A percentile compares a stretch with the other conserved stretches of the same genome.
Evolutionary conservation across 1,139 yeast genomes (phyloP).

Genomic region (Sporopachydermia cereana): DNA sequence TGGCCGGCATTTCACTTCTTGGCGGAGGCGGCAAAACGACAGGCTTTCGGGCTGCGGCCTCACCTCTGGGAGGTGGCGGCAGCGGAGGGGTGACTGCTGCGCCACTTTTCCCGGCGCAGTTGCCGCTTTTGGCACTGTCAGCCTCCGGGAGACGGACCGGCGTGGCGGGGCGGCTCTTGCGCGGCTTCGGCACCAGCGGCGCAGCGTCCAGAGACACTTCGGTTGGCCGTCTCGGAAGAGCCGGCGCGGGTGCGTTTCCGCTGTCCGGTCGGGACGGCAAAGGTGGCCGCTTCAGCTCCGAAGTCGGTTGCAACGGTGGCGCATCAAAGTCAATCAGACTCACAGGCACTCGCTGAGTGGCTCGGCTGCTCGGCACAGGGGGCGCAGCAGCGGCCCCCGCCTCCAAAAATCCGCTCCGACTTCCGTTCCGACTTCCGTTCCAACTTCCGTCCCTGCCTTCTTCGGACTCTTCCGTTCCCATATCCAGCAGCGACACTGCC

Average conservation of each 20-base stretch:
- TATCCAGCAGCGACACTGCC: neutral
- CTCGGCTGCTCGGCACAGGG: neutral
- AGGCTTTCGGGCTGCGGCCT: too few species aligned
- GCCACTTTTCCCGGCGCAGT: neutral
- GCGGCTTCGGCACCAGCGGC: conserved; percentile 1
- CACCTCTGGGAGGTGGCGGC: neutral
- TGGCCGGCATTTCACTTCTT: neutral
- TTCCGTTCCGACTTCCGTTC: neutral
- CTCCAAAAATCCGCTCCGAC: neutral
- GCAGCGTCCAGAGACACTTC: neutral
- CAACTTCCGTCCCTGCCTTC: neutral
- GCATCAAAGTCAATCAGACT: conserved; percentile 9
- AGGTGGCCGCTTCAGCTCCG: neutral
- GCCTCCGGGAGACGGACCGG: neutral
- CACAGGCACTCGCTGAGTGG: neutral
- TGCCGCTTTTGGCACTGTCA: neutral
- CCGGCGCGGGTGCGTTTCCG: neutral
- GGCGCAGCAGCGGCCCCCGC: conserved; percentile 3
- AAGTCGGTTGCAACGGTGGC: conserved; percentile 4
- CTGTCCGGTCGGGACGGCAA: conserved; percentile 1
- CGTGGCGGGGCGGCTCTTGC: neutral
- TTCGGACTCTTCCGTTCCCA: neutral
- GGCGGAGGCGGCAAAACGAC: neutral
- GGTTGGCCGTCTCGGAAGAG: neutral
- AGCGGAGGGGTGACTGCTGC: neutral